Evolutionary conservation across 306 rosid genomes (phyloP), one percentile per base, ranked within the genome.

Genomic region (Sophora flavescens): DNA sequence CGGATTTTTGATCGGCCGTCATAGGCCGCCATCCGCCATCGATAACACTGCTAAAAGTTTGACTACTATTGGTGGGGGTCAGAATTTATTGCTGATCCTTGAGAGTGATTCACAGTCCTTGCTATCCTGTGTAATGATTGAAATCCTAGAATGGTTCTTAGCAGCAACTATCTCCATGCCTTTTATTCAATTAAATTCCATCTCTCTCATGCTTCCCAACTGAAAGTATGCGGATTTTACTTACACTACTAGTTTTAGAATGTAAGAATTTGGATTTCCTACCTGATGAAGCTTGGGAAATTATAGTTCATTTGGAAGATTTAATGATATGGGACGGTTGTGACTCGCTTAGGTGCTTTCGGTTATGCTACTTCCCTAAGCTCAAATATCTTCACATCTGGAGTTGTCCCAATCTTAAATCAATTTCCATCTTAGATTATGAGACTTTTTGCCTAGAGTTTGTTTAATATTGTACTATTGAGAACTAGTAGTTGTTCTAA

Each of bases 331-430:
- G 51, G 63, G 47, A 70, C 9, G 53, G 76, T 39, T 70, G 76
- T 38, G 22, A 53, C 13, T 70, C 76, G 3, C 36, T 70, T 16
- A 35, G 1, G 3, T 53, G 17, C 16, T 53, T 70, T 53, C 76
- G 64, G 53, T 16, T 70, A 16, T 63, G 51, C 18, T 53, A 36
- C 18, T 53, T 70, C 33, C 63, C 62, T 67, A 57, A 13, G 12
- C 72, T 67, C 57, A 67, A 67, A 30, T 48, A 67, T 67, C 72
- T 67, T 67, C 8, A 44, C 12, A 67, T 67, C 35, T 45, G 58
- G 72, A 47, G 15, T n/a, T 44, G 72, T 50, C 56, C 56, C 1
- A 67, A 45, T 41, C 72, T 67, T 22, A 28, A 1, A 22, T 67
- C 72, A 12, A 2, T 67, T 45, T 45, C 72, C 18, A 44, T 67